phyloP scores from a whole-genome alignment of 176 grass and related monocot genomes.

The Aegilops bicornis region DNA sequence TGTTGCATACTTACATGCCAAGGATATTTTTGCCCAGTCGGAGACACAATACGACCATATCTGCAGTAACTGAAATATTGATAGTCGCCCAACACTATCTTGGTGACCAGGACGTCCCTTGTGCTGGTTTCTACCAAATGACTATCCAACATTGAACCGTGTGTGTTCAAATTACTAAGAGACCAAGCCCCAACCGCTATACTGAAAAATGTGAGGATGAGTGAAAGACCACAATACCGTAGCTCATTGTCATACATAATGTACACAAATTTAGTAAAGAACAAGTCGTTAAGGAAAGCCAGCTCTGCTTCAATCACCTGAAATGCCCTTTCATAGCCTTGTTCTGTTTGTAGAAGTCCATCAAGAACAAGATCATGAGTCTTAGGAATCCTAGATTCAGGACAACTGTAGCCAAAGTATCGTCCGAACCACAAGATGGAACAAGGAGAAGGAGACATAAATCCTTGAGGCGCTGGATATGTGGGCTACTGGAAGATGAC shows the following conservation, averaged over 20 bases:
- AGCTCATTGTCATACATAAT: neutral
- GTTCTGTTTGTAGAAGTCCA: neutral
- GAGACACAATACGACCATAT: neutral
- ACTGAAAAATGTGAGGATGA: neutral
- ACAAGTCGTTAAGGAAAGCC: neutral
- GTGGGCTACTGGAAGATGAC: neutral
- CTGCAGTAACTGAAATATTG: neutral
- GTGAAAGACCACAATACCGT: neutral
- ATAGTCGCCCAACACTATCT: neutral
- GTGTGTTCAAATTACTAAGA: neutral
- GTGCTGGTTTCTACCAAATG: neutral
- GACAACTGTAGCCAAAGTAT: neutral
- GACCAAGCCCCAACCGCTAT: neutral
- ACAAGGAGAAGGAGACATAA: neutral
- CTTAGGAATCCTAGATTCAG: neutral
- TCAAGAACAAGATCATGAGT: neutral
- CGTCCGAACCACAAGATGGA: neutral
- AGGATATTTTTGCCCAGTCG: neutral
- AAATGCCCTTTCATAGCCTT: neutral
- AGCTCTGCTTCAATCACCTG: slow-evolving; percentile 6
- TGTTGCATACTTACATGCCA: neutral
- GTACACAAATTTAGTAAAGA: neutral
- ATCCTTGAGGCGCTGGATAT: neutral
- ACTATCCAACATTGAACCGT: neutral
- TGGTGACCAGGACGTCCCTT: neutral